Conservation (phyloP, 192 early-diverging fungal species). For the Coemansia sp. region DNA sequence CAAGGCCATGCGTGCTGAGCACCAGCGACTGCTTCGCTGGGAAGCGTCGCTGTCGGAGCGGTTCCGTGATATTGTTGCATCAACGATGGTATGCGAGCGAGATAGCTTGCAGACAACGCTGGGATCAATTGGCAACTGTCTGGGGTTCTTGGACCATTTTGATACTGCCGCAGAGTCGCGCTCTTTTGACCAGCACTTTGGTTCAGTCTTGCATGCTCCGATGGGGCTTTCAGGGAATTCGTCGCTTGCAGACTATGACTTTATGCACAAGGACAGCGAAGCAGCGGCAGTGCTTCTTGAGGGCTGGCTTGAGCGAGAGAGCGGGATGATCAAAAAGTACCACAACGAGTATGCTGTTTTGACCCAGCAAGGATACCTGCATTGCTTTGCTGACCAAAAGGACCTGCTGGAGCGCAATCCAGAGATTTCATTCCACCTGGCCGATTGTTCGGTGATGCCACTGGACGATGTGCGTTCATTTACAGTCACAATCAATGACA, state of each 20-base stretch:
- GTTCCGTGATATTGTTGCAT: constrained; percentile 25
- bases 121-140: constrained; percentile 10
- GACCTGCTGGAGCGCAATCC: constrained; percentile 36
- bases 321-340: constrained; percentile 35
- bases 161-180: constrained; percentile 24
- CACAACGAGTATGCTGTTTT: constrained; percentile 30
- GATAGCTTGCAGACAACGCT: constrained; percentile 16
- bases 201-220: constrained; percentile 22
- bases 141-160: constrained; percentile 24
- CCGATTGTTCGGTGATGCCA: constrained; percentile 19
- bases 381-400: constrained; percentile 36
- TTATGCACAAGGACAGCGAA: constrained; percentile 43
- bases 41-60: constrained; percentile 27
- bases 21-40: constrained; percentile 28
- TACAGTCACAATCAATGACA: constrained; percentile 14
- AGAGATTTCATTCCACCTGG: constrained; percentile 28
- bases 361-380: constrained; percentile 34
- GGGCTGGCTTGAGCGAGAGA: constrained; percentile 42
- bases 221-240: constrained; percentile 34
- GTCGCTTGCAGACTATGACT: constrained; percentile 34
- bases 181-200: constrained; percentile 29
- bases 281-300: constrained; percentile 32
- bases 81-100: constrained; percentile 15
- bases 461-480: constrained; percentile 30
- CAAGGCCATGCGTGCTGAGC: constrained; percentile 42